Base-by-base conservation (phyloP, 805 yeast genomes). In the Lachancea meyersii region DNA sequence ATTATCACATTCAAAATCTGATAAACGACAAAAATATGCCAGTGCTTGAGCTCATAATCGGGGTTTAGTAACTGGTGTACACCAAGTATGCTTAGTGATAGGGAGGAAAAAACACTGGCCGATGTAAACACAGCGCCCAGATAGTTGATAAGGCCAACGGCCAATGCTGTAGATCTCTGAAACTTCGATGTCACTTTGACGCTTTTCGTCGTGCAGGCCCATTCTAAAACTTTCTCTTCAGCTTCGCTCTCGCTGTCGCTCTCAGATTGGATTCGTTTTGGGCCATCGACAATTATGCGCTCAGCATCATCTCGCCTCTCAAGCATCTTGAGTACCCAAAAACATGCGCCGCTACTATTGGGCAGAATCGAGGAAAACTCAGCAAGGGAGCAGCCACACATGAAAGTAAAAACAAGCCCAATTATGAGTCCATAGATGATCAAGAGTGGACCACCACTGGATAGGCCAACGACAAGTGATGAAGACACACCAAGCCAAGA, bases 401-500 rank as follows among this genome's bases (percentile, higher is more conserved):
- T 26, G 67, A 24, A 50, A 1, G 80, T 69, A 14, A 77, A 61
- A 18, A 53, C 53, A 1, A 79, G 73, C 28, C 75, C 67, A 44
- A 77, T 73, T 3, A 77, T 58, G 43, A 77, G 70, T 36, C 83
- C 82, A 50, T 76, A 77, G 16, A 77, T 68, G 44, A 77, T 72
- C 51, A 73, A 55, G 66, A 76, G 63, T 17, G 82, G 81, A 3
- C 82, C 82, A 48, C 82, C 82, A 39, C 76, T 67, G 17, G 70
- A 61, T 27, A 77, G 73, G 49, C 81, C 79, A 4, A 79, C 68
- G 30, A 72, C 68, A 47, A 77, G 63, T 1, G 79, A 69, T 3
- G 80, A 77, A 10, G 79, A 70, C 18, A 77, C 71, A 43, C 82
- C 82, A 45, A 72, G 71, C 82, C 82, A 77, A 1, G 80, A 75